A percentile compares a stretch with the other conserved stretches of the same genome.
phyloP scores from a whole-genome alignment of 352 stramenopile species.

The Globisporangium solare region DNA sequence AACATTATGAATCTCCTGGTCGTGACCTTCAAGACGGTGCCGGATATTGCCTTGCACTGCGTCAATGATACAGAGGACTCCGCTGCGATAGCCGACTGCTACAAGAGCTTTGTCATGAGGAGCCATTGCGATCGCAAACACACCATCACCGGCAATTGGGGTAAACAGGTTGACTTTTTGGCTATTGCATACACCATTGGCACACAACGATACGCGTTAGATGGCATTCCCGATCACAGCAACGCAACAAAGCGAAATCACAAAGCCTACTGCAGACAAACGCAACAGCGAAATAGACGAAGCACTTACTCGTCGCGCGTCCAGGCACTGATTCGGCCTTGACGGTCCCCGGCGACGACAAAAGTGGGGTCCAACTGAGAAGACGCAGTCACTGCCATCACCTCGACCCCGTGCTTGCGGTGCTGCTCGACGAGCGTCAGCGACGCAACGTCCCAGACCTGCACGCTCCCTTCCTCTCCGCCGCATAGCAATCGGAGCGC shows the following conservation, averaged over 20 bases:
- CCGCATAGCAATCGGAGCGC: slow-evolving; percentile 45
- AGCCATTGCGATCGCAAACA: slow-evolving; percentile 52
- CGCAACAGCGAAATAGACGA: not conserved
- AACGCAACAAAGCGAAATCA: not conserved
- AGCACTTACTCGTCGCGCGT: slow-evolving; percentile 46
- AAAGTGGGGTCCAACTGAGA: slow-evolving; percentile 28
- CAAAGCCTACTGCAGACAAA: slow-evolving; percentile 5
- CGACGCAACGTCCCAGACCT: slow-evolving; percentile 64
- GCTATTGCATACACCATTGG: slow-evolving; percentile 21
- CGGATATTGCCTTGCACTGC: slow-evolving; percentile 22
- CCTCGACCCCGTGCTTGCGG: slow-evolving; percentile 51
- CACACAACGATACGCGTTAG: not conserved
- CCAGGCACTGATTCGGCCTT: slow-evolving; percentile 56
- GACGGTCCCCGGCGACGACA: slow-evolving; percentile 56
- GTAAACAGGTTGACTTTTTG: slow-evolving; percentile 35
- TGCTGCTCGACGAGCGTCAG: slow-evolving; percentile 55
- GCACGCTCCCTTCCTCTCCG: slow-evolving; percentile 65
- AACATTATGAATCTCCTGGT: slow-evolving; percentile 66
- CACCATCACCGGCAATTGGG: slow-evolving; percentile 43
- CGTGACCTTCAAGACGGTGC: slow-evolving; percentile 52
- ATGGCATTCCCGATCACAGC: not conserved
- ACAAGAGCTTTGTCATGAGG: slow-evolving; percentile 47
- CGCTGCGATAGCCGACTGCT: slow-evolving; percentile 69
- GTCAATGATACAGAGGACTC: slow-evolving; percentile 57
- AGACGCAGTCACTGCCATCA: slow-evolving; percentile 42